Evolutionary conservation across 2,329 filamentous ascomycete genomes (phyloP).

Genomic region (Colletotrichum sp.): DNA sequence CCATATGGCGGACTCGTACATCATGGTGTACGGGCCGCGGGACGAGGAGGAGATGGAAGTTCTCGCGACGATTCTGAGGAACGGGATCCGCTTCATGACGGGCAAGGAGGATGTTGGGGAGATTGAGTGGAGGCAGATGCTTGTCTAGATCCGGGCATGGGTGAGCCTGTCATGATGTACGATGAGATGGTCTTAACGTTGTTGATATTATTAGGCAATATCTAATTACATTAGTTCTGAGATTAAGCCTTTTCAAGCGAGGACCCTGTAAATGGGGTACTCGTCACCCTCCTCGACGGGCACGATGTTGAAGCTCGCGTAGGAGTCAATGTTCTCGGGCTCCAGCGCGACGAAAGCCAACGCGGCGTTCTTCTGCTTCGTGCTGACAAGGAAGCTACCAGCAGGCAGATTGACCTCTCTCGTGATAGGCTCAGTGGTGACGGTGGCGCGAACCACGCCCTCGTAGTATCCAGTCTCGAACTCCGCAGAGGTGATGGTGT

Average conservation of each 20-base stretch:
- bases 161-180: neutral
- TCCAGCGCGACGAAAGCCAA: slow-evolving; percentile 33
- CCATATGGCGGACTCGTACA: slow-evolving; percentile 33
- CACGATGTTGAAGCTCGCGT: slow-evolving; percentile 33
- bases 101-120: neutral
- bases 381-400: slow-evolving; percentile 35
- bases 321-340: slow-evolving; percentile 39
- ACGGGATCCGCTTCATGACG: slow-evolving; percentile 8
- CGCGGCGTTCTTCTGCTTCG: slow-evolving; percentile 35
- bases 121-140: slow-evolving; percentile 1
- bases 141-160: neutral
- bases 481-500: slow-evolving; percentile 27
- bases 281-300: slow-evolving; percentile 32
- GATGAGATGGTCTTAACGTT: neutral
- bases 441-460: slow-evolving; percentile 28
- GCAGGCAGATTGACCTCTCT: slow-evolving; percentile 27
- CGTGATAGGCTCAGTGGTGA: slow-evolving; percentile 23
- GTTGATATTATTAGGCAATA: neutral
- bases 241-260: neutral
- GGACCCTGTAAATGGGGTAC: slow-evolving; percentile 33
- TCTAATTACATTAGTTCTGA: neutral
- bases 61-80: neutral
- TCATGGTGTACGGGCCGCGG: slow-evolving; percentile 46
- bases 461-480: slow-evolving; percentile 31
- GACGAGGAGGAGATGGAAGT: slow-evolving; percentile 37